Evolutionary conservation across 2,329 filamentous ascomycete species (phyloP).

Genomic region (Emergomyces orientalis): DNA sequence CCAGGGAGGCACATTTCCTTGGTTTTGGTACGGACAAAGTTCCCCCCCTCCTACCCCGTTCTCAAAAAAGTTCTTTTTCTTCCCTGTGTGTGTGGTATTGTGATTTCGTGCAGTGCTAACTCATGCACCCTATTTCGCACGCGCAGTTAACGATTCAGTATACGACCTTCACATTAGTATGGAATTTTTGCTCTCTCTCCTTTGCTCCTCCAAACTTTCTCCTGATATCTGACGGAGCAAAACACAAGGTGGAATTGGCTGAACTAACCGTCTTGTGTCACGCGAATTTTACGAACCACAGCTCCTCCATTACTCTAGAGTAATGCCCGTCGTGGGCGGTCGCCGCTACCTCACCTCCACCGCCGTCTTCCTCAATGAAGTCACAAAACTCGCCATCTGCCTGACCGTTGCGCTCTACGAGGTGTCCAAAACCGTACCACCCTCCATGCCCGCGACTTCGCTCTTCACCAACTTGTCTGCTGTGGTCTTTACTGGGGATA

Average conservation of each 20-base stretch:
- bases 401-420: conserved; percentile 83
- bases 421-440: conserved; percentile 64
- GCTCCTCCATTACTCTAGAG: conserved; percentile 89
- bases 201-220: not conserved
- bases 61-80: too few species aligned
- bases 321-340: conserved; percentile 76
- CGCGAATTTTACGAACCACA: conserved; percentile 29
- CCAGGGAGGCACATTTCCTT: conserved; percentile 29
- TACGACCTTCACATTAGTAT: conserved; percentile 37
- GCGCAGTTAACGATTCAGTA: conserved; percentile 36
- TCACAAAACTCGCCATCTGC: conserved; percentile 80
- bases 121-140: conserved; percentile 10
- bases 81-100: not conserved
- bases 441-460: conserved; percentile 69
- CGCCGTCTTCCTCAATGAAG: conserved; percentile 85
- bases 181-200: conserved; percentile 12
- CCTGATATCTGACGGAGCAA: not conserved
- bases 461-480: conserved; percentile 71
- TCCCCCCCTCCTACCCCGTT: too few species aligned
- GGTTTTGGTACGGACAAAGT: conserved; percentile 28
- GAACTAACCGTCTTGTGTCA: not conserved
- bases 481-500: conserved; percentile 77
- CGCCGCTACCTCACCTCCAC: conserved; percentile 91
- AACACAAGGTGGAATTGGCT: not conserved
- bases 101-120: not conserved